Conservation (phyloP, 1,284 basidiomycete species). For the Ceratobasidium sp. region DNA sequence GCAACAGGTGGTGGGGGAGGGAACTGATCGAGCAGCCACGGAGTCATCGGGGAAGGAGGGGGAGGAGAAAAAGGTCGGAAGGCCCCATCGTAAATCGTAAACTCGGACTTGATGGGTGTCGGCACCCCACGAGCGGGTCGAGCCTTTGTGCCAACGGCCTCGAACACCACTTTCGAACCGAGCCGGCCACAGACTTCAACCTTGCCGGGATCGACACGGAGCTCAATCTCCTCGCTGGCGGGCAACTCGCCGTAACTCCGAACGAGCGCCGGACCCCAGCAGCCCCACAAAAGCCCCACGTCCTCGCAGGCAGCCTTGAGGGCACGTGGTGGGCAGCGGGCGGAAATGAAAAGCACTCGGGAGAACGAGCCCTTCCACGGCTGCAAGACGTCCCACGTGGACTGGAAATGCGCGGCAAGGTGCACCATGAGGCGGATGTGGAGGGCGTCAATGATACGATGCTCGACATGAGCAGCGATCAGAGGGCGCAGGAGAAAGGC, state of each 20-base stretch:
- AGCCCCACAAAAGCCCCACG: slow-evolving; percentile 42
- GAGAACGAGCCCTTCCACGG: slow-evolving; percentile 34
- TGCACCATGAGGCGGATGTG: slow-evolving; percentile 50
- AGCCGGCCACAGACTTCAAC: slow-evolving; percentile 41
- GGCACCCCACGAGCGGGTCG: slow-evolving; percentile 28
- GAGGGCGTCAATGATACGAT: slow-evolving; percentile 48
- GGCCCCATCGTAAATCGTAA: slow-evolving; percentile 35
- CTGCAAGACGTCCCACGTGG: slow-evolving; percentile 43
- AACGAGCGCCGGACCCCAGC: slow-evolving; percentile 42
- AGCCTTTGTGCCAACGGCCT: slow-evolving; percentile 33
- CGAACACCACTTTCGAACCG: slow-evolving; percentile 27
- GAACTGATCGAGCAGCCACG: slow-evolving; percentile 41
- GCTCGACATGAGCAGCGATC: slow-evolving; percentile 43
- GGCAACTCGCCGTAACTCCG: slow-evolving; percentile 39
- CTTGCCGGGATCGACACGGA: slow-evolving; percentile 45
- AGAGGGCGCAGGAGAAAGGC: slow-evolving; percentile 47
- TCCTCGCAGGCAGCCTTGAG: slow-evolving; percentile 44
- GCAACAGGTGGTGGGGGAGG: slow-evolving; percentile 35
- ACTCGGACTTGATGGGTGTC: slow-evolving; percentile 37
- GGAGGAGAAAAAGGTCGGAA: slow-evolving; percentile 38
- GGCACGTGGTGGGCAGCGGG: slow-evolving; percentile 43
- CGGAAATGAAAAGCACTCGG: slow-evolving; percentile 39
- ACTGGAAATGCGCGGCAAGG: slow-evolving; percentile 47
- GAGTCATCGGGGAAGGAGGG: slow-evolving; percentile 43
- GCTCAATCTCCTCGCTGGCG: slow-evolving; percentile 37